Percentiles rank a stretch among this genome's conserved stretches.
phyloP scores from a whole-genome alignment of 2,329 filamentous ascomycete genomes.

The Fusarium torulosum region DNA sequence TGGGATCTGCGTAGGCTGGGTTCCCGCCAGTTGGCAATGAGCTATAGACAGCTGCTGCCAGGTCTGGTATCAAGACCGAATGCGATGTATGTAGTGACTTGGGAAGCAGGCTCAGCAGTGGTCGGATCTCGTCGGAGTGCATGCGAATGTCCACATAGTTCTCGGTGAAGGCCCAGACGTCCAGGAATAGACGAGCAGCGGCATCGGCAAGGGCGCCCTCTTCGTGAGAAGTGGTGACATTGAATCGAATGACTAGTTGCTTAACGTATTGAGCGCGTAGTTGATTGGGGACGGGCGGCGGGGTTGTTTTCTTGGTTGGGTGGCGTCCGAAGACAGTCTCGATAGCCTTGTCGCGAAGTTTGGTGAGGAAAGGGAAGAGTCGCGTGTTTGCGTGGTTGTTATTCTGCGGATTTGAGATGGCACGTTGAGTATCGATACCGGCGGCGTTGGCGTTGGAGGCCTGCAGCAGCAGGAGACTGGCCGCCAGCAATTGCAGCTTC shows the following conservation, averaged over 20 bases:
- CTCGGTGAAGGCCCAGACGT: conserved; percentile 88
- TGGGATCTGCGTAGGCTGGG: conserved; percentile 37
- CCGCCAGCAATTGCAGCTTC: conserved; percentile 46
- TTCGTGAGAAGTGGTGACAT: conserved; percentile 76
- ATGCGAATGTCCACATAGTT: conserved; percentile 89
- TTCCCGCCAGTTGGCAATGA: conserved; percentile 48
- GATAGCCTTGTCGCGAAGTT: conserved; percentile 63
- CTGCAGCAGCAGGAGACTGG: conserved; percentile 47
- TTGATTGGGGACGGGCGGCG: conserved; percentile 47
- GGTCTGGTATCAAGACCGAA: conserved; percentile 80
- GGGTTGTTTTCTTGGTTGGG: conserved; percentile 49
- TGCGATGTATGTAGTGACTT: conserved; percentile 77
- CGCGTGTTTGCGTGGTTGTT: conserved; percentile 34
- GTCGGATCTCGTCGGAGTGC: conserved; percentile 79
- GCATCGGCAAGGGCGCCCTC: conserved; percentile 79
- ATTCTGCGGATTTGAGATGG: conserved; percentile 31
- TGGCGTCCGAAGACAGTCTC: conserved; percentile 64
- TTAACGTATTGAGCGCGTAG: conserved; percentile 72
- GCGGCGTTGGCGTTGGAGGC: conserved; percentile 47
- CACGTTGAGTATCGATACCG: conserved; percentile 48
- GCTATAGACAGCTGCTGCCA: conserved; percentile 81
- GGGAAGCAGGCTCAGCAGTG: conserved; percentile 83
- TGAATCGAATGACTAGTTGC: conserved; percentile 92
- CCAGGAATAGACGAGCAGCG: conserved; percentile 80
- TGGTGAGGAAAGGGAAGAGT: conserved; percentile 63